phyloP scores from a whole-genome alignment of 2,329 filamentous ascomycete species.

The Mycogone perniciosa region DNA sequence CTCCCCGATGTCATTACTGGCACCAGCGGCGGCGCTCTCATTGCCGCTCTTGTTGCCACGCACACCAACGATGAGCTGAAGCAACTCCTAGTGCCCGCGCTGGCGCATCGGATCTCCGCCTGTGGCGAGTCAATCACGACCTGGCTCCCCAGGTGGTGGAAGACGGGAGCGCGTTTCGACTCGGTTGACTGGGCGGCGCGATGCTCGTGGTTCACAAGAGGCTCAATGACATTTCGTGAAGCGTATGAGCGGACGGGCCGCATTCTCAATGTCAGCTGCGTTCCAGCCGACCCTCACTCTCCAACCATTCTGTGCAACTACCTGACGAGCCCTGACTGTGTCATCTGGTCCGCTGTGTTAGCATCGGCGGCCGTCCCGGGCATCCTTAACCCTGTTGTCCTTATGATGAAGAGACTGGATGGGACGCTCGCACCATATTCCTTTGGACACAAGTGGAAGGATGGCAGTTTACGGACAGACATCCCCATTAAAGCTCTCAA shows the following conservation, averaged over 20 bases:
- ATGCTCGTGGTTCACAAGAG: conserved; percentile 83
- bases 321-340: conserved; percentile 89
- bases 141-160: conserved; percentile 84
- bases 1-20: conserved; percentile 93
- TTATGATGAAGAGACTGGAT: conserved; percentile 79
- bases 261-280: conserved; percentile 91
- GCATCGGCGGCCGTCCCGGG: conserved; percentile 94
- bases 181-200: conserved; percentile 82
- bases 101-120: conserved; percentile 78
- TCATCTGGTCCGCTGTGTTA: conserved; percentile 95
- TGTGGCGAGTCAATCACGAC: conserved; percentile 70
- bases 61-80: conserved; percentile 89
- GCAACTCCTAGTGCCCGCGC: conserved; percentile 72
- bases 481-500: conserved; percentile 93
- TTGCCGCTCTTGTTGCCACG: conserved; percentile 81
- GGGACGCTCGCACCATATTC: conserved; percentile 81
- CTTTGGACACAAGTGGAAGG: conserved; percentile 99
- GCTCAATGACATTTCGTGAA: conserved; percentile 89
- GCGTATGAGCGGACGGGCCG: conserved; percentile 90
- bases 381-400: conserved; percentile 88
- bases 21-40: conserved; percentile 86
- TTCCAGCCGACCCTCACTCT: conserved; percentile 91
- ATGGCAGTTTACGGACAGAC: conserved; percentile 87
- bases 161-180: conserved; percentile 89
- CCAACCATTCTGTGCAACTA: conserved; percentile 92